Evolutionary conservation across 1,139 yeast species (phyloP), one percentile per base, ranked within the genome.

Genomic region (Geotrichum siamense): DNA sequence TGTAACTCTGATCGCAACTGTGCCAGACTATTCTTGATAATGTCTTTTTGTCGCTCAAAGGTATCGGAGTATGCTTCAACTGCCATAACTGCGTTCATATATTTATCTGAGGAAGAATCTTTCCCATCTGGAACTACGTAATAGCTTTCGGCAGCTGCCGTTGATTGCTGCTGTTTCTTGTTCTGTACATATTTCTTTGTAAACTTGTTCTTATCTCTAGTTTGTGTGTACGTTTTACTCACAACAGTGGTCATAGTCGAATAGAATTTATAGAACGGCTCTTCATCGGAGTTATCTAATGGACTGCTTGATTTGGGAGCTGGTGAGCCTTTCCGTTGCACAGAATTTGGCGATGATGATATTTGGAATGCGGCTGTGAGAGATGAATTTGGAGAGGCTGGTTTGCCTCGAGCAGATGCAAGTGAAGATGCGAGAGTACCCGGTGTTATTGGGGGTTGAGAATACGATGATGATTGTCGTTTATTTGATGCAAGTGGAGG

Each of bases 61-160:
- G 63, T 62, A 6, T 51, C 50, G 41, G 65, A 66, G 38, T 62
- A 53, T 1, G 68, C 65, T 38, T 58, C 57, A 3, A 59, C 43
- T 8, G 50, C 38, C 48, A 57, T 45, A 23, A 55, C 57, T 19
- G 58, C 50, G 22, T 58, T 43, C 29, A 49, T 51, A 17, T 58
- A 57, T 31, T 57, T 53, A 47, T 54, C 58, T 9, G 53, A 48
- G 3, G 54, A 43, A 35, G 51, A 56, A 23, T 56, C 62, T 3
- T 45, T 37, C 6, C 54, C 45, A 13, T 25, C 40, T 13, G 61
- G 60, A 5, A 61, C 64, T 6, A 61, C 54, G 38, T 60, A 61
- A 45, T 55, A 61, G 38, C 61, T 57, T 31, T 58, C 62, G 13
- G 43, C 29, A 13, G 46, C 42, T 16, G 43, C 23, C 31, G 43